These are phyloP conservation scores for Nannochloris sp. DNA, from an alignment of 139 green algal genomes.

Conservation along the genomic window DNA sequence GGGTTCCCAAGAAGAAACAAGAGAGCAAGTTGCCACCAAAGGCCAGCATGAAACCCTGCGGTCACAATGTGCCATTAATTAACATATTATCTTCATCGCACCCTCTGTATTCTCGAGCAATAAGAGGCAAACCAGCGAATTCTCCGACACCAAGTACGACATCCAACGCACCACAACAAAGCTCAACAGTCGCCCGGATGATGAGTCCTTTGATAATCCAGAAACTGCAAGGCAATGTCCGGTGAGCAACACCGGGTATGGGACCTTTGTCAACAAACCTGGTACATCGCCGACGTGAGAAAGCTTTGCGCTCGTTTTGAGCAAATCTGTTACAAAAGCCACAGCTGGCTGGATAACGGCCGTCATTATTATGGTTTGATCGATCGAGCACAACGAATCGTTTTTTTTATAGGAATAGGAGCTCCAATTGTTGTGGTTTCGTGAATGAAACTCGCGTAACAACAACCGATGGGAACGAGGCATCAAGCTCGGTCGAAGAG, in stretches of 20 bases:
- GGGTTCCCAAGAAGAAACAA: constrained; percentile 4
- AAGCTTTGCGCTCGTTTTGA: not conserved
- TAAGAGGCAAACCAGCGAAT: not conserved
- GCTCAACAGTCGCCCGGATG: constrained; percentile 1
- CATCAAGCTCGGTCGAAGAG: too few relatives aligned
- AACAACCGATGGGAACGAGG: too few relatives aligned
- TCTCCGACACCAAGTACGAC: not conserved
- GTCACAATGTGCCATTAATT: not conserved
- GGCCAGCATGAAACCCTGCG: constrained; percentile 6
- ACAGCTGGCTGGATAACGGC: not conserved
- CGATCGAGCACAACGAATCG: too few relatives aligned
- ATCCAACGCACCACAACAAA: not conserved
- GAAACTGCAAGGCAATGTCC: constrained; percentile 10
- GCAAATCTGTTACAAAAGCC: not conserved
- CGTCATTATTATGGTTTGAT: not conserved
- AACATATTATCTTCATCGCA: not conserved
- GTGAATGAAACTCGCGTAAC: too few relatives aligned
- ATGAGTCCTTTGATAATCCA: not conserved
- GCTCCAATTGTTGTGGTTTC: too few relatives aligned
- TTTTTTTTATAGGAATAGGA: too few relatives aligned
- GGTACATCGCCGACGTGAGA: not conserved
- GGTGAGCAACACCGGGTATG: not conserved
- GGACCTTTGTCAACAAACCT: not conserved
- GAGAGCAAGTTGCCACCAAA: constrained; percentile 9
- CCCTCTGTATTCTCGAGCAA: not conserved